phyloP scores from a whole-genome alignment of 176 grass and related monocot genomes.

The Musa acuminata region DNA sequence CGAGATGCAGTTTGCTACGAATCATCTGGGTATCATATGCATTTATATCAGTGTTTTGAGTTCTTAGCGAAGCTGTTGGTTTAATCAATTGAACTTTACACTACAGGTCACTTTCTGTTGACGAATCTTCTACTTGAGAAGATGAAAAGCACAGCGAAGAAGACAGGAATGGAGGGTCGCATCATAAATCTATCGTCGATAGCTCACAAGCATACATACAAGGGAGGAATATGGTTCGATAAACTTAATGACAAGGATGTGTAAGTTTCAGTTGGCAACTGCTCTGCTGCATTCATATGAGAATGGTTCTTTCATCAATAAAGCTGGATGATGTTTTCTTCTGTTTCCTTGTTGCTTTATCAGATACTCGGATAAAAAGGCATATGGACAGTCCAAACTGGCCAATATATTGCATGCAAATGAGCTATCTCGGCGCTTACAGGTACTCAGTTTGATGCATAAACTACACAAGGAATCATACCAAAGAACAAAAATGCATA shows the following conservation, averaged over 20 bases:
- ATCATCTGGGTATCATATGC: slow-evolving; percentile 69
- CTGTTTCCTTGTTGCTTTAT: slow-evolving; percentile 18
- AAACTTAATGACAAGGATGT: slow-evolving; percentile 46
- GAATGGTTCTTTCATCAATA: background rate
- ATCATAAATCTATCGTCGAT: slow-evolving; percentile 88
- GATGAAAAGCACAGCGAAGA: slow-evolving; percentile 66
- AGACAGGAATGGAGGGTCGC: slow-evolving; percentile 61
- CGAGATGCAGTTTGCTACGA: slow-evolving; percentile 86
- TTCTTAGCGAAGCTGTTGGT: too few relatives aligned
- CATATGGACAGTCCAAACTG: slow-evolving; percentile 94
- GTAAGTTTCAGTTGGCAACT: slow-evolving; percentile 30
- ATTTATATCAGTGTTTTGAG: background rate
- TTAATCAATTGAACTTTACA: background rate
- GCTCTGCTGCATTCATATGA: background rate
- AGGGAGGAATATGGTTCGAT: slow-evolving; percentile 60
- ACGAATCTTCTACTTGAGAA: slow-evolving; percentile 86
- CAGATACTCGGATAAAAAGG: slow-evolving; percentile 82
- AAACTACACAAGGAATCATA: too few relatives aligned
- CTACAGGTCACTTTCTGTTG: slow-evolving; percentile 85
- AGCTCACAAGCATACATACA: slow-evolving; percentile 72
- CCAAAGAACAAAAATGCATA: too few relatives aligned
- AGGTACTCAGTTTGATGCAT: slow-evolving; percentile 34
- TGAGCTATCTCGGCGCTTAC: slow-evolving; percentile 66
- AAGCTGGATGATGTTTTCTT: slow-evolving; percentile 12
- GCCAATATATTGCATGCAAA: slow-evolving; percentile 81